Evolutionary conservation across 768 basidiomycete species (phyloP).

Genomic region (Hydnomerulius pinastri): DNA sequence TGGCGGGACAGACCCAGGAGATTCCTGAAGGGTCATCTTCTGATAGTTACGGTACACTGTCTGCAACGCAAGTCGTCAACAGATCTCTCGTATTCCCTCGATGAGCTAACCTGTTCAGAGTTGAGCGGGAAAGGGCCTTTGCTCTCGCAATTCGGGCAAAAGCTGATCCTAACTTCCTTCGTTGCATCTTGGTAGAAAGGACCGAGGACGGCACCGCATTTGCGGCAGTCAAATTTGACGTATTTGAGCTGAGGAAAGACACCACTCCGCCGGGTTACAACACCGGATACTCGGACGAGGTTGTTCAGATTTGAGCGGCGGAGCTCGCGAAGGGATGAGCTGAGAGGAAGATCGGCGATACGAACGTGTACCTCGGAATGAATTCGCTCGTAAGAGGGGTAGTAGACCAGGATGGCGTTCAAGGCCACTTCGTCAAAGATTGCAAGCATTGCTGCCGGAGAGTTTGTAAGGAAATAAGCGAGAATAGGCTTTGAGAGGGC

Average conservation of each 20-base stretch:
- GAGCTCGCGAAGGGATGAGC: constrained; percentile 89
- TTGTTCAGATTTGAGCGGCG: constrained; percentile 92
- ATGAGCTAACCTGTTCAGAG: constrained; percentile 78
- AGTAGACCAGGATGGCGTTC: constrained; percentile 91
- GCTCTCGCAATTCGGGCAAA: constrained; percentile 91
- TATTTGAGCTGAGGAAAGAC: constrained; percentile 99
- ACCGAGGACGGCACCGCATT: constrained; percentile 91
- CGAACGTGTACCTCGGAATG: constrained; percentile 98
- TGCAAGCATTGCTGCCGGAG: constrained; percentile 87
- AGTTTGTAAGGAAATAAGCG: constrained; percentile 96
- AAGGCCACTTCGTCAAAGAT: constrained; percentile 97
- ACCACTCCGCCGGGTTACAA: constrained; percentile 92
- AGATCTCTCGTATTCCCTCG: not conserved
- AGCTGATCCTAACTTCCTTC: constrained; percentile 91
- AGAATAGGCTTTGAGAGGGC: constrained; percentile 91
- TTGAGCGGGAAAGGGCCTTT: constrained; percentile 96
- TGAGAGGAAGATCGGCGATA: constrained; percentile 89
- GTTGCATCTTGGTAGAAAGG: constrained; percentile 98
- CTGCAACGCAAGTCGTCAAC: constrained; percentile 40
- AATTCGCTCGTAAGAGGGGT: constrained; percentile 94
- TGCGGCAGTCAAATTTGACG: constrained; percentile 97
- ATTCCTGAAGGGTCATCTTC: constrained; percentile 98
- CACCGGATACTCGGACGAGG: constrained; percentile 92
- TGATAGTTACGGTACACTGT: constrained; percentile 99
- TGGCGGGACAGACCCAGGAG: constrained; percentile 95